Base-by-base conservation (phyloP, 352 stramenopile species). In the Thraustochytrium aureum region DNA sequence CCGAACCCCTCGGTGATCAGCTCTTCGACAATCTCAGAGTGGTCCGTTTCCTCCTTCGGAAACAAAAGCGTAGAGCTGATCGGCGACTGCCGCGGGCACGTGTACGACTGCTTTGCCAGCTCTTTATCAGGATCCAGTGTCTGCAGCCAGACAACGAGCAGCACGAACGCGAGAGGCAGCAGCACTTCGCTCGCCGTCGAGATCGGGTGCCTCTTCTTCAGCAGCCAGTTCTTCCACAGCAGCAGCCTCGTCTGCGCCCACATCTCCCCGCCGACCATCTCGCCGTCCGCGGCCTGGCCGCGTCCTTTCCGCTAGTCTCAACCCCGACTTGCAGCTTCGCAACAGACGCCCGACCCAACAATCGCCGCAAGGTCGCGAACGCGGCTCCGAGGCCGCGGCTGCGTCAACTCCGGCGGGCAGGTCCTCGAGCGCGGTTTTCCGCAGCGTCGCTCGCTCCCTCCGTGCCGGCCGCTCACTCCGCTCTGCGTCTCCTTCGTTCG, bases 91-190 rank as follows among this genome's bases (percentile, higher is more conserved):
- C 69, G 37, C 38, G 69, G 69, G 42, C 42, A 82, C 33, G 56
- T 72, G 20, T n/a, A 5, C 7, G 22, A 2, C 12, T 45, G 43
- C 50, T 84, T 30, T 2, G 10, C 33, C 5, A 3, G 54, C 61
- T 37, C 56, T 2, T 38, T 56, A 10, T 38, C 26, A 4, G n/a
- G 56, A 17, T 72, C 72, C 32, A 81, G 10, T 6, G n/a, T 83
- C 52, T 84, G 60, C 14, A 84, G 67, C 67, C 32, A 4, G 2
- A 42, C 69, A 10, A 84, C 47, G 7, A 84, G 41, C 26, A 33
- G 26, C 7, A 83, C 54, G 61, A 84, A 75, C 4, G 83, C 14
- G 17, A 84, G 69, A n/a, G 75, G 75, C 26, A 83, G 26, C 30
- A 33, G 6, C 20, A 84, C 33, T 43, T 84, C 75, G 3, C 10